phyloP scores from a whole-genome alignment of 495 filamentous ascomycete genomes.

The Wilcoxina mikolae region DNA sequence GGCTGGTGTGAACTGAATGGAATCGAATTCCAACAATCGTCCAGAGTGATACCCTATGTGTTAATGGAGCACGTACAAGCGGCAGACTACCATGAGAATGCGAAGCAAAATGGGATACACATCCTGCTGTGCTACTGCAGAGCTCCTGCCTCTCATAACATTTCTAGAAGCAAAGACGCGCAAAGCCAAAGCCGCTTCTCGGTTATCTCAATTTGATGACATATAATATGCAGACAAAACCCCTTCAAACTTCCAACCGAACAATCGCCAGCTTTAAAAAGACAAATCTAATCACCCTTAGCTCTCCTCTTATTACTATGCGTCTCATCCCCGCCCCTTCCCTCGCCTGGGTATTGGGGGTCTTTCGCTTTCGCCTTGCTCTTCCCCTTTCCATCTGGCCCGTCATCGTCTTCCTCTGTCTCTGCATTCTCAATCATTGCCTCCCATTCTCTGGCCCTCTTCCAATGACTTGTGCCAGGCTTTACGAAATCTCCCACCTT shows the following conservation, averaged over 20 bases:
- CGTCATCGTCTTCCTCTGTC: neutral
- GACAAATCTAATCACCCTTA: neutral
- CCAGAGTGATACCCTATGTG: too few species aligned
- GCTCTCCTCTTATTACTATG: neutral
- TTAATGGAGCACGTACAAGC: too few species aligned
- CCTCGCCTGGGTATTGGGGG: too few species aligned
- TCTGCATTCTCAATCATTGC: neutral
- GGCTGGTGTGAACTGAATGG: too few species aligned
- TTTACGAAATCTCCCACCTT: neutral
- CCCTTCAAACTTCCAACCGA: neutral
- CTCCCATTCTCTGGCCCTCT: constrained; percentile 1
- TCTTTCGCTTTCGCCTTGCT: neutral
- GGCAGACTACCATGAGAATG: too few species aligned
- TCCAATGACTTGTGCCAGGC: neutral
- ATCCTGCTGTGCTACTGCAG: too few species aligned
- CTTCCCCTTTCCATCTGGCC: neutral
- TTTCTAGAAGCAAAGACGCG: neutral
- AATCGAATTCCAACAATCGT: too few species aligned
- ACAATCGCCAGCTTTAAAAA: neutral
- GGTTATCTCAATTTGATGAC: neutral
- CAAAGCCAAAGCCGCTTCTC: neutral
- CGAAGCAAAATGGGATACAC: too few species aligned
- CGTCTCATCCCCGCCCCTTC: neutral
- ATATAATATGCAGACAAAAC: neutral
- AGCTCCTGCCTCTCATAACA: constrained; percentile 53